phyloP scores from a whole-genome alignment of 108 stramenopile species.

The Cyclotella sp. region DNA sequence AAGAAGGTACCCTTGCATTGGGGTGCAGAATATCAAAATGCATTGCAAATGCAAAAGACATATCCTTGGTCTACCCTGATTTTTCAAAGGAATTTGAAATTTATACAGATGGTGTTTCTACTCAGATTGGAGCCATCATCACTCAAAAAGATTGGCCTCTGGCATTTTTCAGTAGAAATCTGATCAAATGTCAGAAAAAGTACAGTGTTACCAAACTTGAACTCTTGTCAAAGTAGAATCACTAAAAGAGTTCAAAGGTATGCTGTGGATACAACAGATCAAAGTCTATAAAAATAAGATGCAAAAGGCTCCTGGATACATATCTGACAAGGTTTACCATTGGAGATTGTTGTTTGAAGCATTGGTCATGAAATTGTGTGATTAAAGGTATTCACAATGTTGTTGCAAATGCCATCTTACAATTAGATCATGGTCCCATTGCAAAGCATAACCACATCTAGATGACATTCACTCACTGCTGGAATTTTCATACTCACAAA shows the following conservation, averaged over 20 bases:
- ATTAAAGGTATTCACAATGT: slow-evolving; percentile 49
- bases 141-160: slow-evolving; percentile 5
- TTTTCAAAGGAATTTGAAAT: background rate
- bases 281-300: slow-evolving; percentile 1
- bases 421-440: background rate
- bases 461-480: background rate
- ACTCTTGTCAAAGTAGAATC: background rate
- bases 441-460: background rate
- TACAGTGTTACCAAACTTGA: slow-evolving; percentile 5
- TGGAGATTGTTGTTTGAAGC: slow-evolving; percentile 59
- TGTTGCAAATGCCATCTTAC: slow-evolving; percentile 51
- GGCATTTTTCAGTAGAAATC: background rate
- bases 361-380: slow-evolving; percentile 35
- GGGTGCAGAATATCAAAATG: no score
- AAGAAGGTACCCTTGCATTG: background rate
- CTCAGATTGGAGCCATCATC: background rate
- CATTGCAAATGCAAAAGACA: background rate
- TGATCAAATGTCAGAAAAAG: background rate
- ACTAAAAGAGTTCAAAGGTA: slow-evolving; percentile 1
- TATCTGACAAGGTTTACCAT: slow-evolving; percentile 37
- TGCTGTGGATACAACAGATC: background rate
- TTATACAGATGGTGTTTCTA: background rate
- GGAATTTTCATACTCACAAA: background rate
- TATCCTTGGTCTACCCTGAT: background rate
- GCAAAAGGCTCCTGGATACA: background rate